Evolutionary conservation across 2,329 filamentous ascomycete genomes (phyloP), one percentile per base, ranked within the genome.

Genomic region (Zymoseptoria crescenta): DNA sequence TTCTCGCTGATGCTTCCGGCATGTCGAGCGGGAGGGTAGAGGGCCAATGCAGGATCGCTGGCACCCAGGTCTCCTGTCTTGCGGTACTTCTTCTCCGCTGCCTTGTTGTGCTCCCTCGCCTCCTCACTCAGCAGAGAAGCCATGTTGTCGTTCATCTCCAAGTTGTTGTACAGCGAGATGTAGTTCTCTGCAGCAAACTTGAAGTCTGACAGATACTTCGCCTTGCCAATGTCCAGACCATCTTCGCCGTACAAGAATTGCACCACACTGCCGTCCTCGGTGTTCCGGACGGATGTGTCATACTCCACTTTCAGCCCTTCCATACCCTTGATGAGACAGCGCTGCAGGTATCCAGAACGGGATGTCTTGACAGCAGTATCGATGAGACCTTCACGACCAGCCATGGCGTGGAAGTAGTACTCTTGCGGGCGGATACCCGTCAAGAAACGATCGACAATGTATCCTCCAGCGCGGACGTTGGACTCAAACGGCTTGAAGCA

Each of bases 341-440:
- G 83, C 73, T 99, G 94, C 55, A 99, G 80, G 72, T 99, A 99
- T 61, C 94, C 95, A 28, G 94, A 97, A 71, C 94, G 87, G 8
- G 93, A 96, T 1, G 94, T 99, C 78, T 99, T 99, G 74, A 99
- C 94, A 64, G 94, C 94, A 20, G 94, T 99, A 82, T 99, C 94
- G 72, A 99, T 99, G 65, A 99, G 80, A 80, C 94, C 94, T 81
- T 99, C 95, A 77, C 94, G 86, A 68, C 95, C 95, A 70, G 93
- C 94, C 95, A 99, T 99, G 75, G 95, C 91, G 83, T 99, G 94
- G 80, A 99, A 99, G 74, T 93, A 99, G 74, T 96, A 99, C 73
- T 99, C 95, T 70, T 99, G 94, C 4, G 94, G 94, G 57, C 93
- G 86, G 62, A 99, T 94, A 61, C 94, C 94, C 24, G 95, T 99